Evolutionary conservation across 352 stramenopile species (phyloP).

Genomic region (Phytophthora macrochlamydospora): DNA sequence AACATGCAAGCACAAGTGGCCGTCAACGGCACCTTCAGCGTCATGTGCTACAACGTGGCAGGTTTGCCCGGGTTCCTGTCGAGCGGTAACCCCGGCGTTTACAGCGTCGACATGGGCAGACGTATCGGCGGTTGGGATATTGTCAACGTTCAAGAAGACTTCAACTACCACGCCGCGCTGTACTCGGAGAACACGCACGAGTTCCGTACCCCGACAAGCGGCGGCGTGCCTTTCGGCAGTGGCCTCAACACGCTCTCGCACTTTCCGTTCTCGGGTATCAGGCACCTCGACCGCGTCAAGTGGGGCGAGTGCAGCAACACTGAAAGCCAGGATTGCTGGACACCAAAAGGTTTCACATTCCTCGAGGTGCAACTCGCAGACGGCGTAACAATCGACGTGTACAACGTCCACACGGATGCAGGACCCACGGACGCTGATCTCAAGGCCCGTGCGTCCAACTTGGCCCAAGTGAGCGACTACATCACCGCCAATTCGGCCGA

Average conservation of each 20-base stretch:
- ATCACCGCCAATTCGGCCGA: background rate
- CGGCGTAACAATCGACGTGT: conserved; percentile 43
- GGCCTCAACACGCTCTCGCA: conserved; percentile 23
- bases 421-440: conserved; percentile 32
- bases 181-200: too few species aligned
- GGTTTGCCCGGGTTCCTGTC: background rate
- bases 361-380: conserved; percentile 43
- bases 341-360: conserved; percentile 13
- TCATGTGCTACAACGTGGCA: background rate
- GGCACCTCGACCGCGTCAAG: conserved; percentile 42
- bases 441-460: conserved; percentile 29
- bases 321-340: too few species aligned
- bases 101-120: conserved; percentile 28
- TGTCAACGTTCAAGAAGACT: conserved; percentile 6
- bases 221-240: too few species aligned
- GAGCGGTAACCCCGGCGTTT: background rate
- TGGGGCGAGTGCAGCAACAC: conserved; percentile 11
- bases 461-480: conserved; percentile 43
- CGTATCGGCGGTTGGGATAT: conserved; percentile 34
- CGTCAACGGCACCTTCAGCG: background rate
- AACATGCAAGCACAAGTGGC: background rate
- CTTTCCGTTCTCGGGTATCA: conserved; percentile 33
- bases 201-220: too few species aligned
- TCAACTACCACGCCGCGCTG: too few species aligned
- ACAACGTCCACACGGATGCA: conserved; percentile 51